These are phyloP conservation scores for Trametes pubescens DNA, from an alignment of 1,284 basidiomycete species.

Conservation along the genomic window DNA sequence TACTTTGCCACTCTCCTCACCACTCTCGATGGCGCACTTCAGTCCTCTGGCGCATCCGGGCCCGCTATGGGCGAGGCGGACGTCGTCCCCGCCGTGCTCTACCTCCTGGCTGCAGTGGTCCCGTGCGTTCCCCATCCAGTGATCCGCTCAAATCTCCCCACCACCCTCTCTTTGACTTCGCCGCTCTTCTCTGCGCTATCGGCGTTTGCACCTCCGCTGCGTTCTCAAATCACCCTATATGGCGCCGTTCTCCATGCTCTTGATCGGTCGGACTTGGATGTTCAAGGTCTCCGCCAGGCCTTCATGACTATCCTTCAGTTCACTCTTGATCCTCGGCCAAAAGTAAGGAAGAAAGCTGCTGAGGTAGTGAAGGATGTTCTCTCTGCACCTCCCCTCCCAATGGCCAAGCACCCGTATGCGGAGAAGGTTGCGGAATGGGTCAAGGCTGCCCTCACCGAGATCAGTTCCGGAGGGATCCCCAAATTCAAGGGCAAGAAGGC, in stretches of 20 bases:
- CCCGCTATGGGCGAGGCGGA: slow-evolving; percentile 78
- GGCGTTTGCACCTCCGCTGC: slow-evolving; percentile 71
- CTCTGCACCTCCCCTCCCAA: slow-evolving; percentile 77
- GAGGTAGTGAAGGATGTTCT: slow-evolving; percentile 86
- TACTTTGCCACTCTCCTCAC: slow-evolving; percentile 91
- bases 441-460: slow-evolving; percentile 70
- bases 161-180: slow-evolving; percentile 74
- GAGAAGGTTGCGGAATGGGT: slow-evolving; percentile 85
- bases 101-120: slow-evolving; percentile 83
- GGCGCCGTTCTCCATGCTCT: slow-evolving; percentile 72
- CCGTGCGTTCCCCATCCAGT: slow-evolving; percentile 84
- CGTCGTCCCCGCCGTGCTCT: slow-evolving; percentile 86
- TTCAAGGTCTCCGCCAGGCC: slow-evolving; percentile 73
- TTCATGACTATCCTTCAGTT: slow-evolving; percentile 86
- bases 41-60: slow-evolving; percentile 58
- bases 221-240: slow-evolving; percentile 82
- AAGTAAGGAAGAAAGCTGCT: slow-evolving; percentile 91
- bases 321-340: slow-evolving; percentile 89
- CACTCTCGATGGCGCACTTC: slow-evolving; percentile 77
- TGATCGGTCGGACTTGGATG: slow-evolving; percentile 75
- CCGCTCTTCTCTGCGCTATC: slow-evolving; percentile 77
- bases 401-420: slow-evolving; percentile 85
- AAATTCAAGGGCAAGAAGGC: slow-evolving; percentile 71
- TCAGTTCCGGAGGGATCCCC: slow-evolving; percentile 65
- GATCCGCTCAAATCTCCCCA: slow-evolving; percentile 71